Base-by-base conservation (phyloP, 208 protist species). In the Wallacemonas sp. region DNA sequence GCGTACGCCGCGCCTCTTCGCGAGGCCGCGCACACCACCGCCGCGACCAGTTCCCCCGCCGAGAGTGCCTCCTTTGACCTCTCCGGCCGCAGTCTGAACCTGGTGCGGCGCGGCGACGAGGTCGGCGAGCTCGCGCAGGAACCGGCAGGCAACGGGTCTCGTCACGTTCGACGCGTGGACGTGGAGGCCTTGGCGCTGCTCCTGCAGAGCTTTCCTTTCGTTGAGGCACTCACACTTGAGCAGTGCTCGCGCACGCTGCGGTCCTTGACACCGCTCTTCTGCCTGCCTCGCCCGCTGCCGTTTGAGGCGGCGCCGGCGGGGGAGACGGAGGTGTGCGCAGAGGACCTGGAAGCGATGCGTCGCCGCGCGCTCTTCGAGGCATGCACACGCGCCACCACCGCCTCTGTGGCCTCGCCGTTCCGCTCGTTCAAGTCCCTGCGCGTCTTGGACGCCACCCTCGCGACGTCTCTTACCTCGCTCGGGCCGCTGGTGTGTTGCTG, bases 261-360 rank as follows among this genome's bases (percentile, higher is more conserved):
- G 29, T 30, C n/a, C 9, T 26, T 57, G 50, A 57, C 50, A 32
- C 50, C 50, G 6, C 21, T 57, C 13, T 57, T 57, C 5, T 57
- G 50, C 32, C 50, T 57, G 26, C 50, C 50, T n/a, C 50, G 30
- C 8, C n/a, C n/a, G n/a, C n/a, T n/a, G n/a, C n/a, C n/a, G n/a
- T 57, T 15, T 57, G 50, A 32, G 26, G n/a, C 5, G 29, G 17
- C 29, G 50, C 30, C 24, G 46, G 22, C 9, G 17, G 17, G 5
- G 5, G 9, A 48, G 9, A 48, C 9, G n/a, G 50, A 21, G 13
- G 50, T 38, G 30, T 26, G 21, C 13, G 24, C 4, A 10, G 50
- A 39, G n/a, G n/a, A 15, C 10, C 15, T 38, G 5, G 30, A 21
- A 4, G 50, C 33, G 29, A 4, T 26, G 3, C 29, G 50, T 9